Conservation (phyloP, 768 basidiomycete genomes). For the Lentinula boryana region DNA sequence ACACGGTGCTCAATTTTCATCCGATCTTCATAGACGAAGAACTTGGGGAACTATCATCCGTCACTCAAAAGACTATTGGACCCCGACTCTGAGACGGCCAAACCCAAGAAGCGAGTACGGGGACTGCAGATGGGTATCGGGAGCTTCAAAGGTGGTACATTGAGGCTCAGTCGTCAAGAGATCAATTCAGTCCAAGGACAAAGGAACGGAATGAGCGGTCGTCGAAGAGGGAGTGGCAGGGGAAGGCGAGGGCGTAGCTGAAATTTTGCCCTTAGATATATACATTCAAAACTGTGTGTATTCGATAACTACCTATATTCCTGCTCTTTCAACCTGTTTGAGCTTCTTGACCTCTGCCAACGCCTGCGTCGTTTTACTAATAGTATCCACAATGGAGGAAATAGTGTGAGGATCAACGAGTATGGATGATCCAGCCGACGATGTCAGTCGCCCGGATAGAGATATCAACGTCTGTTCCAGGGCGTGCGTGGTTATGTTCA, state of each 20-base stretch:
- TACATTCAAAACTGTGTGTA: background rate
- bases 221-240: slow-evolving; percentile 20
- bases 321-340: slow-evolving; percentile 35
- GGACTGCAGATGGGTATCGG: slow-evolving; percentile 80
- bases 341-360: slow-evolving; percentile 54
- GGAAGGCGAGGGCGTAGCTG: slow-evolving; percentile 14
- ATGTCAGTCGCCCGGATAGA: slow-evolving; percentile 45
- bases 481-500: slow-evolving; percentile 35
- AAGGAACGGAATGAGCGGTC: slow-evolving; percentile 17
- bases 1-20: slow-evolving; percentile 5
- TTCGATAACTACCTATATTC: background rate
- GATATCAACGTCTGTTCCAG: slow-evolving; percentile 47
- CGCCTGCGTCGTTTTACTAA: slow-evolving; percentile 59
- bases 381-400: slow-evolving; percentile 59
- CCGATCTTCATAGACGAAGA: slow-evolving; percentile 55
- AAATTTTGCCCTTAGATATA: background rate
- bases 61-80: slow-evolving; percentile 65
- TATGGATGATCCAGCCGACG: slow-evolving; percentile 30
- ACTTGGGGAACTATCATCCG: slow-evolving; percentile 82
- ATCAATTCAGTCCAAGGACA: slow-evolving; percentile 29
- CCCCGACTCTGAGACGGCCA: slow-evolving; percentile 19
- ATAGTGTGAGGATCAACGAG: slow-evolving; percentile 44
- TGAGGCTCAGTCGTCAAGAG: slow-evolving; percentile 61
- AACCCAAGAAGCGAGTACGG: slow-evolving; percentile 43
- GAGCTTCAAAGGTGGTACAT: slow-evolving; percentile 61